These are phyloP conservation scores for Dendrocalamus sinicus DNA, from an alignment of 176 grass and related monocot genomes.

Conservation along the genomic window DNA sequence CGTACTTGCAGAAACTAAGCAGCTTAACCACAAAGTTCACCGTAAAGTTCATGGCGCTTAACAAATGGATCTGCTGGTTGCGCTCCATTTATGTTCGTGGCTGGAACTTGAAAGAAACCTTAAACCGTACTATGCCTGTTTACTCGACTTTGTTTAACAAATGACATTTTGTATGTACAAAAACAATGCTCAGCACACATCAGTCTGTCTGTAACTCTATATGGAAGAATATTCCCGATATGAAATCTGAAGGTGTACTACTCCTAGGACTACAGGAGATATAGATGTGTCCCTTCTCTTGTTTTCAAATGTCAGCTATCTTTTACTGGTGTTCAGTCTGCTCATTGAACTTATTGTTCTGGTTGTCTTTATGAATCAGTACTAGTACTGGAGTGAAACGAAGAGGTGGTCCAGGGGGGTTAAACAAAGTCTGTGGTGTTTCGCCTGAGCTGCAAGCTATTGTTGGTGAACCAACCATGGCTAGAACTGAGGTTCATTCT, in stretches of 20 bases:
- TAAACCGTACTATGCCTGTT: slow-evolving; percentile 11
- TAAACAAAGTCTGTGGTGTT: slow-evolving; percentile 96
- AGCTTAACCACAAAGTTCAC: slow-evolving; percentile 22
- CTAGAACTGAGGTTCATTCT: slow-evolving; percentile 84
- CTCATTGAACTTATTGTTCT: slow-evolving; percentile 14
- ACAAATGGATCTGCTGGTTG: slow-evolving; percentile 15
- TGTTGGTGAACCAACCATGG: slow-evolving; percentile 97
- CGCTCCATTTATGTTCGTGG: background rate
- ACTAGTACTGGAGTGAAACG: slow-evolving; percentile 72
- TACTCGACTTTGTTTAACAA: slow-evolving; percentile 15
- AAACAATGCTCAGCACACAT: slow-evolving; percentile 1
- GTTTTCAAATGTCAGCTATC: slow-evolving; percentile 5
- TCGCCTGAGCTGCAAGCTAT: slow-evolving; percentile 92
- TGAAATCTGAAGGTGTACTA: slow-evolving; percentile 6
- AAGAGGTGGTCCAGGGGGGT: slow-evolving; percentile 86
- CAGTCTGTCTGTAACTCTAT: slow-evolving; percentile 8
- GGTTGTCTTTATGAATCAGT: slow-evolving; percentile 49
- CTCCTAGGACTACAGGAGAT: slow-evolving; percentile 7
- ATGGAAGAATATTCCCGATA: slow-evolving; percentile 23
- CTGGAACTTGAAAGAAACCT: slow-evolving; percentile 12
- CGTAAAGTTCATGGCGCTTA: background rate
- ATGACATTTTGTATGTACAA: background rate
- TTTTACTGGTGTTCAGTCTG: slow-evolving; percentile 17
- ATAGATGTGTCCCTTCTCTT: slow-evolving; percentile 28
- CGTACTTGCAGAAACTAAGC: background rate